Conservation (phyloP, 768 basidiomycete species). For the Daedalea quercina region DNA sequence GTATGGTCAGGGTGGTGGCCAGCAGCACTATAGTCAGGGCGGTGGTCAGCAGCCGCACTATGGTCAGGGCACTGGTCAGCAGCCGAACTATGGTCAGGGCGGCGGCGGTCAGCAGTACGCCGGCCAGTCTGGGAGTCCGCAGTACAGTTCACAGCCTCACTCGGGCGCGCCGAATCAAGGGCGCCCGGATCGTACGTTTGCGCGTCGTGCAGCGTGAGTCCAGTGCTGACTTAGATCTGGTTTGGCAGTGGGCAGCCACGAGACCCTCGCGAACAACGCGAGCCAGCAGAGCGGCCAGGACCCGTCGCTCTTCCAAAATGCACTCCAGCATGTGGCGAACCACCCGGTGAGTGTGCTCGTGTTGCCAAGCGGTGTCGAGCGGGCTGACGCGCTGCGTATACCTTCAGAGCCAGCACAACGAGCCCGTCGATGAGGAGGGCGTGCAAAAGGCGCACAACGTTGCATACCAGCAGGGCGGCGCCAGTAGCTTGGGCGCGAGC, state of each 20-base stretch:
- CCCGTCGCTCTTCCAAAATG: slow-evolving; percentile 47
- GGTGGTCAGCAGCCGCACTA: neutral
- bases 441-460: slow-evolving; percentile 54
- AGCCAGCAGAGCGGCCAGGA: slow-evolving; percentile 50
- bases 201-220: neutral
- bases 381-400: neutral
- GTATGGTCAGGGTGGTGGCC: neutral
- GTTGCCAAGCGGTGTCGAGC: neutral
- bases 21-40: neutral
- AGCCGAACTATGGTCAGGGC: neutral
- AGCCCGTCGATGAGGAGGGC: slow-evolving; percentile 61
- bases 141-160: slow-evolving; percentile 55
- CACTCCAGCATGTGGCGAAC: slow-evolving; percentile 42
- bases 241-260: slow-evolving; percentile 46
- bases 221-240: neutral
- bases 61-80: neutral
- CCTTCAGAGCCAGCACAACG: slow-evolving; percentile 40
- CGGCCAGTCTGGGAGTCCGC: slow-evolving; percentile 31
- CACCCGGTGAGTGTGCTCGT: slow-evolving; percentile 36
- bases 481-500: slow-evolving; percentile 47
- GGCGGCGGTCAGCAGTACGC: neutral
- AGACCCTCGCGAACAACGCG: slow-evolving; percentile 54
- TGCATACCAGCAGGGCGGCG: slow-evolving; percentile 51
- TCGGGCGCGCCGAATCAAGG: slow-evolving; percentile 14
- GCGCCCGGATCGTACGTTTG: slow-evolving; percentile 18